Evolutionary conservation across 352 stramenopile species (phyloP), one percentile per base, ranked within the genome.

Genomic region (Phytophthora capsici): DNA sequence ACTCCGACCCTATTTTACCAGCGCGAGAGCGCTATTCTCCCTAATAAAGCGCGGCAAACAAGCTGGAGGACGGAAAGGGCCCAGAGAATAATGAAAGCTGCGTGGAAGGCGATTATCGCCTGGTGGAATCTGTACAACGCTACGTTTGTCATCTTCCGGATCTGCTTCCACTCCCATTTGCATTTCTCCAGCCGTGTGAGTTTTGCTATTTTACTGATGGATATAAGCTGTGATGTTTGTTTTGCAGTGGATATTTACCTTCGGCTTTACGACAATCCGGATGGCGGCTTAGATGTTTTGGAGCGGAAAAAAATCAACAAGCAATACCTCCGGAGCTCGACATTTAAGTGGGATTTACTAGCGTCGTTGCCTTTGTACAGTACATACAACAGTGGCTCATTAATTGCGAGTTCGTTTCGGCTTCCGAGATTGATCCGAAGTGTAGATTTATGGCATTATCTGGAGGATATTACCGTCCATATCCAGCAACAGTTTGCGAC

Each of bases 51-150:
- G 28, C 28, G 28, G 4, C 28, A 34, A 12, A 34, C 28, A 34
- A 34, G 10, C 28, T 34, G 28, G 28, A 34, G 28, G 10, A 34
- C 28, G 10, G 28, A 9, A 34, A 4, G 28, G 4, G 28, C 8
- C 10, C 28, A 14, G 9, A 8, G 28, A 12, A 34, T 34, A 34
- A 3, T 34, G 10, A 34, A 34, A 34, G 28, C 28, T 34, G 10
- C 28, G 10, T 94, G 84, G 86, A 75, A 77, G 20, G 37, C 74
- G 0, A 16, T 79, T 0, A 46, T 94, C 17, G 82, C 78, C 1
- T 66, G 10, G 6, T 89, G 48, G 82, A 94, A 82, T 28, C 48
- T 89, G 3, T 91, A 89, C 71, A 89, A 91, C 38, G 78, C 70
- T 1, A 65, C 86, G 19, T 72, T 85, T 48, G 75, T 91, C 25